Evolutionary conservation across 179 eudicot species (phyloP), one percentile per base, ranked within the genome.

Genomic region (Silene coronaria): DNA sequence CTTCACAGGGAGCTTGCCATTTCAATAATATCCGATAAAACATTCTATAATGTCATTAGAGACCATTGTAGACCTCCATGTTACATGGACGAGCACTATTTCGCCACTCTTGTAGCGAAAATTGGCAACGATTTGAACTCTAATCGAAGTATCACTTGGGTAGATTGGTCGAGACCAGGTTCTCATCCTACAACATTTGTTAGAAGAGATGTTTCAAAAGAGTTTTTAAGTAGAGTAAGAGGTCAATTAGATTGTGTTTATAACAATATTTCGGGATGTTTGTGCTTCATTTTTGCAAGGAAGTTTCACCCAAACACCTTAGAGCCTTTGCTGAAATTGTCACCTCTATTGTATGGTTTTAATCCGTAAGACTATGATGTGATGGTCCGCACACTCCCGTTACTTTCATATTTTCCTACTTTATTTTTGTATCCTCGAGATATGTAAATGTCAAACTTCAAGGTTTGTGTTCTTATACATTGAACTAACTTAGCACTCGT

Each of bases 31-130:
- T 86, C 90, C 4, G 90, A 87, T 42, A 10, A 3, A 7, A 77
- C 51, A 28, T 81, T 78, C 36, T 87, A 85, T 77, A 80, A 82
- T 1, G 73, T 87, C 1, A 72, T 92, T 73, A 77, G 80, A 60
- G 77, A 83, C 34, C 84, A 90, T 76, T 92, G 97, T 58, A 75
- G 36, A 73, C 88, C 86, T 21, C 93, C 91, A 7, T 92, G 97
- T 79, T 92, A 89, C 82, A 88, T 88, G 91, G 97, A 90, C 70
- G 96, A 92, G 67, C 97, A 92, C 55, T 91, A 89, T 42, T 76
- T 90, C 69, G 85, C 97, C 16, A 90, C 96, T 1, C 78, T 90
- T 9, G 89, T 89, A 14, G 75, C 75, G 1, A 91, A 84, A 66
- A 21, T 88, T 59, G 84, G 81, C 2, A 77, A 81, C 0, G 77